Conservation (phyloP, 106 monocot species). For the Cymbidium sinense region DNA sequence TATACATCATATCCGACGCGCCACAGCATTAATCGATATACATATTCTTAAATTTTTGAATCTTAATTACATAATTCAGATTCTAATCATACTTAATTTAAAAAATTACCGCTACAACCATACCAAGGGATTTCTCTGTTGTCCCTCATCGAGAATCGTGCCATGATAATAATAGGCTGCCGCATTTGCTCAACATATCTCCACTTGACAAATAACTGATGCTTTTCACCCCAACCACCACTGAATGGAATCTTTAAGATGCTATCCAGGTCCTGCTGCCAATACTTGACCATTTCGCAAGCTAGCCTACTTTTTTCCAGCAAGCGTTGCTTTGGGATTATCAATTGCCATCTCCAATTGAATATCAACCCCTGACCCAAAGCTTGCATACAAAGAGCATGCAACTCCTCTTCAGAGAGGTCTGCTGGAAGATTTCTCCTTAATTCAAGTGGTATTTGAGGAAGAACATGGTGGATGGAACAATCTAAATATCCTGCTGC, state of each 20-base stretch:
- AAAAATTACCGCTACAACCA: too few relatives aligned
- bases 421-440: constrained; percentile 64
- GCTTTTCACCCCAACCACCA: constrained; percentile 45
- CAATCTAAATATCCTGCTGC: constrained; percentile 84
- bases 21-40: too few relatives aligned
- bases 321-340: constrained; percentile 77
- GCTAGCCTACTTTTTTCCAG: constrained; percentile 79
- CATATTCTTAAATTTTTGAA: too few relatives aligned
- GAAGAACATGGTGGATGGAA: constrained; percentile 52
- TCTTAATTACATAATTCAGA: too few relatives aligned
- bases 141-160: constrained; percentile 56
- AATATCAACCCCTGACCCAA: constrained; percentile 71
- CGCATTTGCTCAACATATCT: constrained; percentile 52
- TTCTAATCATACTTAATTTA: too few relatives aligned
- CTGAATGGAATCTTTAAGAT: constrained; percentile 23
- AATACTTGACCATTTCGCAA: constrained; percentile 89
- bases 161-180: constrained; percentile 69
- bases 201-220: constrained; percentile 51
- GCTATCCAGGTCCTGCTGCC: constrained; percentile 64
- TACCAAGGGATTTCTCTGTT: constrained; percentile 40
- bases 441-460: constrained; percentile 42
- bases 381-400: constrained; percentile 72
- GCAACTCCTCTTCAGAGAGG: constrained; percentile 53
- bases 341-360: constrained; percentile 92
- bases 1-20: too few relatives aligned